Conservation (phyloP, 2,329 filamentous ascomycete genomes). For the Monilinia aucupariae region DNA sequence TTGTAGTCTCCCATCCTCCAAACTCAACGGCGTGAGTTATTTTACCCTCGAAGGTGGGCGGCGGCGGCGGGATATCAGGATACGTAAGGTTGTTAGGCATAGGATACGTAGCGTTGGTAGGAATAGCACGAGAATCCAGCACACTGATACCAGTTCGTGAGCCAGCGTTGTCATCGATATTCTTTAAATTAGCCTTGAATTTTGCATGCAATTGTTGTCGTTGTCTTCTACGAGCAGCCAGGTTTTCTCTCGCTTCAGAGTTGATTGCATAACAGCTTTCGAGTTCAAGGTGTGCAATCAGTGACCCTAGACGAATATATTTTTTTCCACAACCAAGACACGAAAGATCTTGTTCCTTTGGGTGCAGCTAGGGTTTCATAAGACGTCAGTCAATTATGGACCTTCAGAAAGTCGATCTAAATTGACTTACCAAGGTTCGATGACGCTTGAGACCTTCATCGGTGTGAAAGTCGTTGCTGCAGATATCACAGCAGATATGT, state of each 20-base stretch:
- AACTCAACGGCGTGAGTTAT: background rate
- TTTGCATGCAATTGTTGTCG: conserved; percentile 11
- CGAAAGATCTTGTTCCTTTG: conserved; percentile 12
- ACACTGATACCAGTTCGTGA: background rate
- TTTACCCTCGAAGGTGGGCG: background rate
- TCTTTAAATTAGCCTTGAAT: conserved; percentile 10
- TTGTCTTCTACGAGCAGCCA: conserved; percentile 9
- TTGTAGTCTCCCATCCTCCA: conserved; percentile 11
- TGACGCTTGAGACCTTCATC: conserved; percentile 14
- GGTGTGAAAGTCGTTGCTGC: conserved; percentile 12
- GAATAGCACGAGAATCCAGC: background rate
- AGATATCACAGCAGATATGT: conserved; percentile 14
- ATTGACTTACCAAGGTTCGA: conserved; percentile 8
- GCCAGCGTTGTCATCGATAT: background rate
- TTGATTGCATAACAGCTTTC: conserved; percentile 8
- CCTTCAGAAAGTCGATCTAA: background rate
- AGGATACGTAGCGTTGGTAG: background rate
- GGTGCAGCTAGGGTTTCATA: conserved; percentile 6
- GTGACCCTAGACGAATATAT: conserved; percentile 14
- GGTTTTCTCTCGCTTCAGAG: background rate
- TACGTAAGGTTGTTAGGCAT: background rate
- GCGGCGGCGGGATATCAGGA: background rate
- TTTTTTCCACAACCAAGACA: conserved; percentile 10
- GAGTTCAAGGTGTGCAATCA: conserved; percentile 15
- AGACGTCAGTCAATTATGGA: background rate